Evolutionary conservation across 495 filamentous ascomycete genomes (phyloP), one percentile per base, ranked within the genome.

Genomic region (Podospora pseudoanserina): DNA sequence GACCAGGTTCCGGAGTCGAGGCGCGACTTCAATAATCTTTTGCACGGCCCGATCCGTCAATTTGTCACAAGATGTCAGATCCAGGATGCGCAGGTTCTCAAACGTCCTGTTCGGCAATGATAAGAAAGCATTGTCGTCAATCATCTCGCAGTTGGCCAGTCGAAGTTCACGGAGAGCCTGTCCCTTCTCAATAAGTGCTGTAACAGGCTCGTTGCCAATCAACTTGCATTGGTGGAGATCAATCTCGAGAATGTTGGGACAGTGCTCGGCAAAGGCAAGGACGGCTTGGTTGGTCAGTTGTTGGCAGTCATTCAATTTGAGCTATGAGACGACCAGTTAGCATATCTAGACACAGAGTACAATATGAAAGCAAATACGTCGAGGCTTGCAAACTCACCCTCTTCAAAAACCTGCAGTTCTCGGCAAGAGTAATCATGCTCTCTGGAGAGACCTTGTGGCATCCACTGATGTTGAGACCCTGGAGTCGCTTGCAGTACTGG

Each of bases 211-310:
- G 75, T 94, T 93, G 56, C 90, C 91, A 64, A 98, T 86, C 28
- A 86, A 82, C 32, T 85, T 86, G 81, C 95, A 97, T 73, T 91
- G 89, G 71, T 97, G 91, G 32, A 98, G 87, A 75, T 99, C 96
- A 68, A 98, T 97, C 78, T 99, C 96, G 55, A 99, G 85, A 39
- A 99, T 92, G 63, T 96, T 91, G 6, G 88, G 91, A 77, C 94
- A 98, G 76, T 93, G 86, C 30, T 88, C 82, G 39, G 96, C 96
- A 74, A 98, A 94, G 7, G 92, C 90, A 59, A 92, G 75, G 72
- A 98, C 88, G 3, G 94, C 88, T 23, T 80, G 81, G 75, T 98
- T 91, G 18, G 89, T 92, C 19, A 97, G 79, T 74, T 95, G 88
- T 19, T 75, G 72, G 74, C 96, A 96, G 26, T 92, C 89, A 76